Evolutionary conservation across 306 rosid species (phyloP).

Genomic region (Sicyos edulis): DNA sequence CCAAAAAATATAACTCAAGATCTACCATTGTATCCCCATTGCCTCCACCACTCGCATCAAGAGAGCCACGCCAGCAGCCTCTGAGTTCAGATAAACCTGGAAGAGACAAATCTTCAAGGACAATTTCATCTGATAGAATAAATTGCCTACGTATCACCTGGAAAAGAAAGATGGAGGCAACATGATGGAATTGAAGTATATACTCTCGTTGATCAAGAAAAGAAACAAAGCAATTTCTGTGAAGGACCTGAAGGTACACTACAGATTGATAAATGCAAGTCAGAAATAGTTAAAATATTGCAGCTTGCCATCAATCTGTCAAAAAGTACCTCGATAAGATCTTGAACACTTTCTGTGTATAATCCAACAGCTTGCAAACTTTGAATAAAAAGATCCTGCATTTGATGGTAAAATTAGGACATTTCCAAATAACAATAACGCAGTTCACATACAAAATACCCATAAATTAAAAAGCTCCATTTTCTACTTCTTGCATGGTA

Average conservation of each 20-base stretch:
- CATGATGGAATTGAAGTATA: constrained; percentile 4
- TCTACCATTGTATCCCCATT: constrained; percentile 91
- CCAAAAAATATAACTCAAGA: constrained; percentile 19
- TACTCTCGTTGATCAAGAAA: constrained; percentile 13
- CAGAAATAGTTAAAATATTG: neutral
- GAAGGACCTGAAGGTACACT: constrained; percentile 12
- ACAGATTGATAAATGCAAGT: neutral
- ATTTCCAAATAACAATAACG: neutral
- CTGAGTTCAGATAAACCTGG: constrained; percentile 80
- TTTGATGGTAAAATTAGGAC: constrained; percentile 16
- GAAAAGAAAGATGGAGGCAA: constrained; percentile 20
- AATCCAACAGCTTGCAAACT: constrained; percentile 75
- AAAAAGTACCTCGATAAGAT: constrained; percentile 67
- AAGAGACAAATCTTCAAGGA: constrained; percentile 64
- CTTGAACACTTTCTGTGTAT: constrained; percentile 41
- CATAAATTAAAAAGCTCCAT: neutral
- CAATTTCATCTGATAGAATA: constrained; percentile 47
- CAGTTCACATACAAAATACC: neutral
- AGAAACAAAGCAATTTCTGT: neutral
- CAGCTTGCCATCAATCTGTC: constrained; percentile 9
- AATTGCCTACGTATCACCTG: constrained; percentile 60
- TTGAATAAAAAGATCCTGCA: constrained; percentile 81
- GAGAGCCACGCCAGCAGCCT: constrained; percentile 90
- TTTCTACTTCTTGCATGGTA: constrained; percentile 6
- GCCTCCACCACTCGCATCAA: constrained; percentile 95